Evolutionary conservation across 2,329 filamentous ascomycete species (phyloP), one percentile per base, ranked within the genome.

Genomic region (Epichloe bromicola): DNA sequence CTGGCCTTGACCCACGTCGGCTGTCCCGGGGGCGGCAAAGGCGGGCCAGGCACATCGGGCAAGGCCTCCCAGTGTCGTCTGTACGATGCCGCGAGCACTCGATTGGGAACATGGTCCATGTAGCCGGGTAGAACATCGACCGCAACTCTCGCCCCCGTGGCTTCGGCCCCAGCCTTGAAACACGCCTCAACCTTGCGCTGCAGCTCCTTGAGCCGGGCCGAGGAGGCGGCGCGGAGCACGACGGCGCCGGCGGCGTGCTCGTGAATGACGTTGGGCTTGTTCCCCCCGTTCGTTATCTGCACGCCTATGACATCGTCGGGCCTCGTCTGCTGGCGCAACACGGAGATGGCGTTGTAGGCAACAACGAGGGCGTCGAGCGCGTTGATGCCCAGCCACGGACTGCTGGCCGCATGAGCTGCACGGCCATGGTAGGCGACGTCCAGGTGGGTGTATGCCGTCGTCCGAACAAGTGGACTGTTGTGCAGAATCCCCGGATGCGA

Each of bases 381-480:
- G 58, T 81, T 81, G 57, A 76, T 67, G 0, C 78, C 77, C 5
- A 75, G 67, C 76, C 76, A 80, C 0, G 77, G 78, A 33, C 68
- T 73, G 1, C 70, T 69, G 3, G 74, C 76, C 0, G 77, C 77
- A 56, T 80, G 77, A 0, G 78, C 76, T 50, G 74, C 73, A 38
- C 69, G 70, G 5, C 78, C 79, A 10, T 71, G 69, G 57, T 75
- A 80, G 54, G 74, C 73, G 4, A 73, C 74, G 44, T 67, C 69
- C 59, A 78, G 71, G 48, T 66, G 63, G 4, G 64, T 58, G 55
- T 74, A 79, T 5, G 76, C 76, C 3, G 74, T 70, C 1, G 76
- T 80, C 3, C 70, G 68, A 57, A 76, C 70, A 2, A 77, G 61
- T 1, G 74, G 70, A 4, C 66, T 65, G 53, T 77, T 69, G 14